phyloP scores from a whole-genome alignment of 768 basidiomycete species.

The Floccularia luteovirens region DNA sequence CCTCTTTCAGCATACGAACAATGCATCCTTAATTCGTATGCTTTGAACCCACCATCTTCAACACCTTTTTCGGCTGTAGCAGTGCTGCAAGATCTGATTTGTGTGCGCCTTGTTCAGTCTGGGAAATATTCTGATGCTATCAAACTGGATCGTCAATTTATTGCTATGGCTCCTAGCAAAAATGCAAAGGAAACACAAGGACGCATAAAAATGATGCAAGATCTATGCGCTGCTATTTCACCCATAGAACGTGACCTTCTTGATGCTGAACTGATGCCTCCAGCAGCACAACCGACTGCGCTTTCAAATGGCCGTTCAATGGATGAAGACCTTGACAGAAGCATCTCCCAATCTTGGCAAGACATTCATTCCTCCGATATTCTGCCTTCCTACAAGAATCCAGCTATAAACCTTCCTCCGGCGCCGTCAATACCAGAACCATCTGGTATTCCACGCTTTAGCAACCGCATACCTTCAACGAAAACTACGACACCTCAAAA shows the following conservation, averaged over 20 bases:
- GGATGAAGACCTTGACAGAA: conserved; percentile 16
- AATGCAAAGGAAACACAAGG: conserved; percentile 34
- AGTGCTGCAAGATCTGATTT: conserved; percentile 70
- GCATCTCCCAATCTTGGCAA: conserved; percentile 60
- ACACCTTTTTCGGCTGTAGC: conserved; percentile 43
- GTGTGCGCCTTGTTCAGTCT: conserved; percentile 66
- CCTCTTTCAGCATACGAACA: conserved; percentile 66
- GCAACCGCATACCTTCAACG: conserved; percentile 15
- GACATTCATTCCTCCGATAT: conserved; percentile 29
- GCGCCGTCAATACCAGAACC: conserved; percentile 17
- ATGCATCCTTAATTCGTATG: conserved; percentile 44
- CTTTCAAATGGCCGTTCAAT: conserved; percentile 4
- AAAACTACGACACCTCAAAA: conserved; percentile 13
- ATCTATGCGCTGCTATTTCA: conserved; percentile 58
- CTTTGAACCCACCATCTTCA: conserved; percentile 43
- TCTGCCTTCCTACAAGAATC: conserved; percentile 16
- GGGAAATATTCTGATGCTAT: conserved; percentile 70
- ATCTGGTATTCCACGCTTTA: conserved; percentile 27
- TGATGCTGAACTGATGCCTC: conserved; percentile 46
- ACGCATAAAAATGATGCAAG: conserved; percentile 65
- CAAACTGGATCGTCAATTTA: conserved; percentile 63
- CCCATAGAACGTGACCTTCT: conserved; percentile 54
- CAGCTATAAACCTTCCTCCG: conserved; percentile 15
- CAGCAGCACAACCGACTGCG: conserved; percentile 8
- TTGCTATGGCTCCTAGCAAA: conserved; percentile 30